Evolutionary conservation across 2,329 filamentous ascomycete genomes (phyloP).

Genomic region (Phialophora macrospora): DNA sequence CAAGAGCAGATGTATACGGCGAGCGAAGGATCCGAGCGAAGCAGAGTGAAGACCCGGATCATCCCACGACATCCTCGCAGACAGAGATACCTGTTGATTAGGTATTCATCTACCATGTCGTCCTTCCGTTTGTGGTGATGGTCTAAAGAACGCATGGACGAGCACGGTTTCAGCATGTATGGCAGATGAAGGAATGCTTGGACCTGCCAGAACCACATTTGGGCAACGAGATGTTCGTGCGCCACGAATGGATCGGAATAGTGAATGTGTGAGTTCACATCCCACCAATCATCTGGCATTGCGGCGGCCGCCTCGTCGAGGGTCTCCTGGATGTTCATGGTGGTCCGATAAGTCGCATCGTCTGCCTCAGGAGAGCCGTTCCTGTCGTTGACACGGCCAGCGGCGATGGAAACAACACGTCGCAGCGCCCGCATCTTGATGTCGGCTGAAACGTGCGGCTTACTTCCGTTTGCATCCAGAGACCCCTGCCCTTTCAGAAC

Average conservation of each 20-base stretch:
- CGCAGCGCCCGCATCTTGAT: slow-evolving; percentile 36
- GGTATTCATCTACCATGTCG: slow-evolving; percentile 19
- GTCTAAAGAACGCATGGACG: not conserved
- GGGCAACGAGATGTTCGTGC: slow-evolving; percentile 33
- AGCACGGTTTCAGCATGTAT: slow-evolving; percentile 31
- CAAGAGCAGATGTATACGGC: slow-evolving; percentile 38
- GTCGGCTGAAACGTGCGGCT: slow-evolving; percentile 16
- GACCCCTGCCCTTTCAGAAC: slow-evolving; percentile 26
- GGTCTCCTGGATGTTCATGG: slow-evolving; percentile 30
- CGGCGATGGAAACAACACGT: slow-evolving; percentile 32
- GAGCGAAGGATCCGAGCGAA: slow-evolving; percentile 34
- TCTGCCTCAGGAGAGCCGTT: slow-evolving; percentile 27
- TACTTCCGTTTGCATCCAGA: not conserved
- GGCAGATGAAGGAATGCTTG: slow-evolving; percentile 38
- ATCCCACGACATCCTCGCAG: slow-evolving; percentile 32
- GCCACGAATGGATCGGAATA: slow-evolving; percentile 22
- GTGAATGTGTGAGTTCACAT: slow-evolving; percentile 25
- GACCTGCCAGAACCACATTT: slow-evolving; percentile 39
- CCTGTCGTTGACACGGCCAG: slow-evolving; percentile 34
- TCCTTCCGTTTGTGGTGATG: not conserved
- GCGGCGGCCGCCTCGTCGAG: slow-evolving; percentile 24
- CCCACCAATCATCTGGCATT: slow-evolving; percentile 37
- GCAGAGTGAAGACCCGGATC: slow-evolving; percentile 31
- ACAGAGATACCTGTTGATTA: slow-evolving; percentile 31
- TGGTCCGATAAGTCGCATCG: slow-evolving; percentile 17